Base-by-base conservation (phyloP, 805 yeast species). In the Teunomyces pallodes region DNA sequence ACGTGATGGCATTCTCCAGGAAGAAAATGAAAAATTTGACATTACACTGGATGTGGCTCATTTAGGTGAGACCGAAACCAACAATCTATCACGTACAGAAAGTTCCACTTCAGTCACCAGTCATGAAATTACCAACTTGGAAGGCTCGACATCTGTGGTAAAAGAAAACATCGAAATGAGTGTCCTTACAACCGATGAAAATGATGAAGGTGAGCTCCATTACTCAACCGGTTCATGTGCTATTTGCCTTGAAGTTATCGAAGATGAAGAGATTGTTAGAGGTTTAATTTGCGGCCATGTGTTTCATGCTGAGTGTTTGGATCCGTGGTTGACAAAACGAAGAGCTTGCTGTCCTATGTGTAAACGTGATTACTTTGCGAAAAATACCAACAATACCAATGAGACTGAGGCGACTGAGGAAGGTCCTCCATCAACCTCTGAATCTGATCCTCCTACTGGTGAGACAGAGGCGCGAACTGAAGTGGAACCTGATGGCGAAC, bases 311-410 rank as follows among this genome's bases (percentile, higher is more conserved):
- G 84, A 77, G 13, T 88, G 96, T 65, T 76, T 89, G 46, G 90
- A 85, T 53, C 91, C 91, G 1, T 88, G 96, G 96, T 69, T 88
- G 42, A 83, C 81, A 2, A 79, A 80, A 53, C 72, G 92, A 54
- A 76, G 86, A 42, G 91, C 90, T 0, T 84, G 88, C 56, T 88
- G 96, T 61, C 96, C 96, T 7, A 81, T 84, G 73, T 88, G 96
- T 66, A 86, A 87, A 58, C 69, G 84, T 29, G 90, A 83, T 60
- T 84, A 83, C 60, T 80, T 75, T 57, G 69, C 70, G 5, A 20
- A 28, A 43, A 28, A 20, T 30, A 26, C 14, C 4, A 28, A 26
- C 6, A 26, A 12, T 10, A 10, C 13, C 14, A 16, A 27, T 12
- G 20, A 44, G 9, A 17, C 31, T 4, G 29, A 28, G 9, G 20